phyloP scores from a whole-genome alignment of 306 rosid species.

The Malus sieversii region DNA sequence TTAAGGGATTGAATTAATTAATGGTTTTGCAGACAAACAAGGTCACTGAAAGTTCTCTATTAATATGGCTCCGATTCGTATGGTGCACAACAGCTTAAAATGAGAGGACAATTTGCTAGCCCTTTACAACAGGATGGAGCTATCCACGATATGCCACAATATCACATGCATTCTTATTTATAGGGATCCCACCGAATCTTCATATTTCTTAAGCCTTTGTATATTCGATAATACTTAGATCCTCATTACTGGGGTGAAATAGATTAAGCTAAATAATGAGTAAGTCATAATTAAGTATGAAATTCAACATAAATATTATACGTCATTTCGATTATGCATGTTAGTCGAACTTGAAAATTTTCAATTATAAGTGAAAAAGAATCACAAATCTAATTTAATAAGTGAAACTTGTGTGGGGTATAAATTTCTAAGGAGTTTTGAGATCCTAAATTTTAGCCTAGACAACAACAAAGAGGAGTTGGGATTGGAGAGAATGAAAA shows the following conservation, averaged over 20 bases:
- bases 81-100: constrained; percentile 23
- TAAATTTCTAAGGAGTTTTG: not conserved
- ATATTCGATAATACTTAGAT: not conserved
- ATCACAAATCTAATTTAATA: not conserved
- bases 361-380: not conserved
- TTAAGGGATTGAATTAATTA: not conserved
- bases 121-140: constrained; percentile 16
- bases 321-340: no score
- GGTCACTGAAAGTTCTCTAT: not conserved
- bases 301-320: not conserved
- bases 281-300: not conserved
- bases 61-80: not conserved
- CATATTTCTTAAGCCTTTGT: constrained; percentile 7
- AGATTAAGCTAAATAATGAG: not conserved
- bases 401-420: not conserved
- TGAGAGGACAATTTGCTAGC: constrained; percentile 40
- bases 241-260: not conserved
- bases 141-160: constrained; percentile 48
- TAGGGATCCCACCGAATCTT: constrained; percentile 65
- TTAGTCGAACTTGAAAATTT: no score
- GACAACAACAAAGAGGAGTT: not conserved
- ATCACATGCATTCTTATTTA: constrained; percentile 49
- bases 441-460: not conserved
- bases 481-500: not conserved
- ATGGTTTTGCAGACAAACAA: not conserved